Base-by-base conservation (phyloP, 108 stramenopile species). In the Parietichytrium sp. region DNA sequence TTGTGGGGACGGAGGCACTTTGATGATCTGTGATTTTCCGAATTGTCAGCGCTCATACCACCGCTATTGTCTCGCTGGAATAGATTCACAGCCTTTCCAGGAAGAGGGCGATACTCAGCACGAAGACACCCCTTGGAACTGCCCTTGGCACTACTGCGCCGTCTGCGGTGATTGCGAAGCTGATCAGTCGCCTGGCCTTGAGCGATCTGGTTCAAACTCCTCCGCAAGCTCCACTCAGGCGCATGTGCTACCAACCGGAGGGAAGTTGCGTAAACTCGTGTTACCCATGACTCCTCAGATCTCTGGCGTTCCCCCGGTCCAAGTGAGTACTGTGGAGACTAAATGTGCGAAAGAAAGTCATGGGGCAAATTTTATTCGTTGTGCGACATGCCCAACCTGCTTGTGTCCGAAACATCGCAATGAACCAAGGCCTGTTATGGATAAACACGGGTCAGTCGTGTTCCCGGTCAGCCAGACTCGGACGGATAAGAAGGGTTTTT, bases 91-190 rank as follows among this genome's bases (percentile, higher is more conserved):
- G 8, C 38, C 36, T 0, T 10, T 45, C 10, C 27, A 53, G 27
- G 61, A 72, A 47, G 20, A 27, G 10, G 61, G 13, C 29, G 61
- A 72, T 6, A 72, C 36, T 10, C 15, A 16, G 8, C n/a, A n/a
- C n/a, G n/a, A n/a, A n/a, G n/a, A n/a, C n/a, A n/a, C n/a, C n/a
- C n/a, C n/a, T n/a, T 72, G 61, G 61, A 16, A 27, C 42, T 72
- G 61, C 61, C 61, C 61, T 6, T 72, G 61, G 61, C 61, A 72
- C 61, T 45, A 10, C 1, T 72, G 61, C 45, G 61, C 61, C 61
- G 61, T 72, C n/a, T 72, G 61, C 42, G 61, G 29, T 27, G 61
- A 13, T n/a, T n/a, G 20, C 6, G 61, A 72, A 72, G 61, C 38
- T 42, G 38, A 27, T 26, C n/a, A 6, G 25, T 8, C 54, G 27